A percentile compares a stretch with the other conserved stretches of the same genome.
These are phyloP conservation scores for Pestalotiopsis sp. DNA, from an alignment of 2,329 filamentous ascomycete genomes.

Conservation along the genomic window DNA sequence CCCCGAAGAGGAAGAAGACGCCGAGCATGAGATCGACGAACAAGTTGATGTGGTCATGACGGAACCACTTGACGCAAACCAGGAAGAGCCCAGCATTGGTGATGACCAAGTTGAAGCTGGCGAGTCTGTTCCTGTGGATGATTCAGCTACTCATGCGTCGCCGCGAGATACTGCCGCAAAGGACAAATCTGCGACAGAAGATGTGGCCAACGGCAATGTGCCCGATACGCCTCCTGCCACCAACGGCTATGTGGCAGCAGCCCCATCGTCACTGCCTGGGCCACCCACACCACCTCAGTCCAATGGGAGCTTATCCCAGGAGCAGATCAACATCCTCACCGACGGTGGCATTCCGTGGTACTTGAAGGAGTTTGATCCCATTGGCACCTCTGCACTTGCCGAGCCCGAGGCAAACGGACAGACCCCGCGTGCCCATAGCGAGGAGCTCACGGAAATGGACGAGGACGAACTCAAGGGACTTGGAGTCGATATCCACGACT, in stretches of 20 bases:
- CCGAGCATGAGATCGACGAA: conserved; percentile 32
- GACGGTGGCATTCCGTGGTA: conserved; percentile 89
- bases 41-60: conserved; percentile 38
- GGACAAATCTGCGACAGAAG: conserved; percentile 25
- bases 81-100: conserved; percentile 44
- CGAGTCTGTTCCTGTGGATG: conserved; percentile 29
- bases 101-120: conserved; percentile 45
- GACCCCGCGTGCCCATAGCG: conserved; percentile 69
- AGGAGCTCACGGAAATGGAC: conserved; percentile 89
- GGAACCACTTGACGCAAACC: conserved; percentile 40
- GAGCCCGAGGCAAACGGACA: conserved; percentile 76
- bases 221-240: conserved; percentile 51
- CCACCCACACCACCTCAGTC: conserved; percentile 72
- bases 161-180: neutral
- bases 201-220: conserved; percentile 31
- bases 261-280: conserved; percentile 37
- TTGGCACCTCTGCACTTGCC: conserved; percentile 78
- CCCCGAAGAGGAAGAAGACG: conserved; percentile 29
- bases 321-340: conserved; percentile 55
- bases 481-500: conserved; percentile 55
- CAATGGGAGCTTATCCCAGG: conserved; percentile 56
- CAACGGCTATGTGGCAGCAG: conserved; percentile 45
- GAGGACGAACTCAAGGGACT: conserved; percentile 84
- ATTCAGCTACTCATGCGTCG: neutral
- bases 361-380: conserved; percentile 75